Percentiles rank a stretch among this genome's conserved stretches.
Conservation (phyloP, 2,329 filamentous ascomycete genomes). For the Chaetomiaceae sp. region DNA sequence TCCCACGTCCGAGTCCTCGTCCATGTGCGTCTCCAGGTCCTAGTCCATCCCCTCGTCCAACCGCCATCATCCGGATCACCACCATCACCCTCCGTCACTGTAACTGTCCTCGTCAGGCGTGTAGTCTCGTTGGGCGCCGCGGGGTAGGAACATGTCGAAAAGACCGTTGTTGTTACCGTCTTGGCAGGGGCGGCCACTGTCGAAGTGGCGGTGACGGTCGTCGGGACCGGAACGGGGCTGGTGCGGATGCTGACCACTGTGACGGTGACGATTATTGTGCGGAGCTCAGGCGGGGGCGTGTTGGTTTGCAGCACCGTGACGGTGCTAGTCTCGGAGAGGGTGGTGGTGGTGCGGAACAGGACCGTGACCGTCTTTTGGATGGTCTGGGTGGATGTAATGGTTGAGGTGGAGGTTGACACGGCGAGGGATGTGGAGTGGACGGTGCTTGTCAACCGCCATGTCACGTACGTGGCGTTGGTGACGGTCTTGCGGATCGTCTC, state of each 20-base stretch:
- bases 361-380: not conserved
- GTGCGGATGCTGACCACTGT: constrained; percentile 1
- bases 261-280: not conserved
- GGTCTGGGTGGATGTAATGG: not conserved
- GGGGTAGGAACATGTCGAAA: not conserved
- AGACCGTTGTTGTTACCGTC: not conserved
- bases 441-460: constrained; percentile 1
- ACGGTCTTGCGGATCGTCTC: not conserved
- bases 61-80: not conserved
- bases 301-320: not conserved
- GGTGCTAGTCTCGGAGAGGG: not conserved
- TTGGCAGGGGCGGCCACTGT: not conserved
- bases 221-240: not conserved
- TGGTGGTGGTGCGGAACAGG: constrained; percentile 1
- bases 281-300: not conserved
- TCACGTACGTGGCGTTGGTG: not conserved
- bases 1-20: not conserved
- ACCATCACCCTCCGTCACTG: not conserved
- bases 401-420: not conserved
- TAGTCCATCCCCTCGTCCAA: not conserved
- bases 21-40: not conserved
- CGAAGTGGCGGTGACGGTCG: not conserved
- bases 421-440: not conserved
- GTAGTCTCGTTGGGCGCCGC: not conserved
- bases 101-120: not conserved